Base-by-base conservation (phyloP, 73 alveolate genomes). In the Paramecium biaurelia region DNA sequence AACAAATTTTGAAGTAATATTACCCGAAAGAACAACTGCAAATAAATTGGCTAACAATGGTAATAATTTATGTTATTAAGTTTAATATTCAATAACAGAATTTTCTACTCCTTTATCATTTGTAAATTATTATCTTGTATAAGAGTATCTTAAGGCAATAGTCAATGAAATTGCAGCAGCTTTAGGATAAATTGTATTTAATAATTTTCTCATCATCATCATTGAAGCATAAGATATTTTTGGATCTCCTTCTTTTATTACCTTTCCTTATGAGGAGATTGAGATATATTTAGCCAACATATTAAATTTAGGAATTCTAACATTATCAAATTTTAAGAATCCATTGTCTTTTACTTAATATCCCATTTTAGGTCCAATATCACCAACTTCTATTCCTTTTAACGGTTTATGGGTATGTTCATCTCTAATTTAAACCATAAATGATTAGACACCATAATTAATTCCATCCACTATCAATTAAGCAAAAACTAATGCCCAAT, bases 361-460 rank as follows among this genome's bases (percentile, higher is more conserved):
- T 68, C 93, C 93, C 47, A 68, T 68, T 41, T 88, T 88, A 12
- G 93, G 92, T 37, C 94, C 92, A 42, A 89, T 89, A 70, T 89
- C 94, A 14, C 94, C 94, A 38, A 89, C 92, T 15, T 70, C 92
- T 70, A 89, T 70, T 26, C 92, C 92, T 30, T 70, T 95, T 14
- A 95, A 89, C 0, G 98, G 97, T 28, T 89, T 68, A 47, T 94
- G 98, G 10, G 95, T 92, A 9, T 85, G 85, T 3, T 47, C n/a
- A 57, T 95, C 97, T 74, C 98, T 85, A n/a, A 96, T 92, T 63
- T 95, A 95, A 28, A 94, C 92, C 28, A 95, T 57, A 74, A 96
- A 96, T 21, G 95, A 86, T 28, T 95, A 92, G 7, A 95, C 96
- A 0, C 98, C 98, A 63, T 93, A 49, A 34, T 95, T 86, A 26